Base-by-base conservation (phyloP, 352 stramenopile species). In the Pythium inflatum region DNA sequence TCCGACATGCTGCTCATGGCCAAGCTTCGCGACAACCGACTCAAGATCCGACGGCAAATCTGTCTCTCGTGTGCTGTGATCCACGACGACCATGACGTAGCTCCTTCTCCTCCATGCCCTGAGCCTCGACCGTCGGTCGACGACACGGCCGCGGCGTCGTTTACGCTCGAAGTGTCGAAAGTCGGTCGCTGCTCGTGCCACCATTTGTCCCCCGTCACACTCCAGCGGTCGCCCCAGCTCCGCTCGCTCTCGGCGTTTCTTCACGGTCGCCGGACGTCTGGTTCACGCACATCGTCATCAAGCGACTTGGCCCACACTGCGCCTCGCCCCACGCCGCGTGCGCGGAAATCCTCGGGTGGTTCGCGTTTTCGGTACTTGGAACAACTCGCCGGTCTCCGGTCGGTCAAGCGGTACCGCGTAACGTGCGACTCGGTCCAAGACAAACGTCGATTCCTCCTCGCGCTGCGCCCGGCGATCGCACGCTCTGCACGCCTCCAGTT, bases 1-100 rank as follows among this genome's bases (percentile, higher is more conserved):
- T 92, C 84, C 14, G 82, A 92, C 24, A 80, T 81, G 57, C 64
- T 92, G 13, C 54, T 92, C 48, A 87, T 92, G 63, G 79, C 79
- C 41, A 89, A 86, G 65, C 78, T 74, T 18, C 60, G 73, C 12
- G 81, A 78, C 18, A 75, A 79, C 13, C 75, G 75, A 45, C 74
- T 90, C 28, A 85, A 86, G 57, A 74, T 90, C 56, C 73, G 75
- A n/a, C 78, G 73, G 13, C 77, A 88, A 59, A 77, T 90, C 64
- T 90, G 82, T 57, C 71, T 90, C 43, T 87, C 80, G 6, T 90
- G 82, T 33, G 80, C 79, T 2, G 66, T 64, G 1, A 62, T 90
- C 28, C 38, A 79, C 33, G 78, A 85, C 38, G 65, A 71, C 27
- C 50, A 41, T 12, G 45, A 74, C 43, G 8, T 22, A 30, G 6